A percentile compares a stretch with the other conserved stretches of the same genome.
Conservation (phyloP, 176 grass and related monocot genomes). For the Urochloa ruziziensis region DNA sequence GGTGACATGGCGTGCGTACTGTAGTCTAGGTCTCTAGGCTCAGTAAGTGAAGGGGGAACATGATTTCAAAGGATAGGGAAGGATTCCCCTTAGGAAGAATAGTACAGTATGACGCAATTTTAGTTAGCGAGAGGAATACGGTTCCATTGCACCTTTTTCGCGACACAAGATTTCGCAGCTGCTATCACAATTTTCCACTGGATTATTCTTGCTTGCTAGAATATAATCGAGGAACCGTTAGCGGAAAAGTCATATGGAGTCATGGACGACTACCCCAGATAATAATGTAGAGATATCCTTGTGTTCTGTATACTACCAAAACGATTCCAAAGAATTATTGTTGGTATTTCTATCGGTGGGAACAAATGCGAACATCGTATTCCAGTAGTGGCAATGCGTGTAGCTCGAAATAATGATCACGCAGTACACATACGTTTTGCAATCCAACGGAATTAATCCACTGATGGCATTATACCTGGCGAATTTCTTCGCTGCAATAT, state of each 20-base stretch:
- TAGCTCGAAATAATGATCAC: background rate
- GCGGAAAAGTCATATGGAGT: background rate
- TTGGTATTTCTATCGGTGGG: slow-evolving; percentile 15
- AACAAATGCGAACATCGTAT: slow-evolving; percentile 24
- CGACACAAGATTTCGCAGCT: slow-evolving; percentile 18
- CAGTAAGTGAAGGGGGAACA: no score
- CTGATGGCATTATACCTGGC: background rate
- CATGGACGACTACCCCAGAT: background rate
- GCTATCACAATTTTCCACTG: background rate
- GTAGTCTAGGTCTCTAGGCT: no score
- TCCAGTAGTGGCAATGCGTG: background rate
- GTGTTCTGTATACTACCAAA: slow-evolving; percentile 9
- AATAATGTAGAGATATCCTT: slow-evolving; percentile 25
- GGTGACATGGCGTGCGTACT: no score
- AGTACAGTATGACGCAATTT: slow-evolving; percentile 34
- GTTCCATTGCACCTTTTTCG: background rate
- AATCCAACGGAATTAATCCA: background rate
- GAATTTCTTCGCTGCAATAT: background rate
- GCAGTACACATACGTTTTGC: background rate
- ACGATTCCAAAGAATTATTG: slow-evolving; percentile 30
- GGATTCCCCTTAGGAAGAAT: background rate
- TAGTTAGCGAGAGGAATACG: slow-evolving; percentile 23
- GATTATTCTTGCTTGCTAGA: slow-evolving; percentile 4
- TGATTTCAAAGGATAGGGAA: no score
- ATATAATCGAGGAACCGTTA: slow-evolving; percentile 21